Conservation (phyloP, 2,329 filamentous ascomycete genomes). For the Xylariales sp. region DNA sequence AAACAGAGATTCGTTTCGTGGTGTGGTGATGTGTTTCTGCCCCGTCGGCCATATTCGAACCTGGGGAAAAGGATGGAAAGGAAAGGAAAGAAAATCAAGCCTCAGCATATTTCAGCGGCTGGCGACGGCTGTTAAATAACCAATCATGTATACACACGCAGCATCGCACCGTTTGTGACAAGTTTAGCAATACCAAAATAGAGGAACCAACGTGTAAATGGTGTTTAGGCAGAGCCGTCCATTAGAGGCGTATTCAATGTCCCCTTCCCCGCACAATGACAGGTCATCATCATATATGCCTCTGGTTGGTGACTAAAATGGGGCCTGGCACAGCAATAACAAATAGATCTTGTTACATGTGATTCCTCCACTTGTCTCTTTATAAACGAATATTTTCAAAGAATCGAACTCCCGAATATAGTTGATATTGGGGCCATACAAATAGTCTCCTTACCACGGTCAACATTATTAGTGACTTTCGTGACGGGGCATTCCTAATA, state of each 20-base stretch:
- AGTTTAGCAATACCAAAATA: neutral
- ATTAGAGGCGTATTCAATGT: neutral
- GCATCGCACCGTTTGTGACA: neutral
- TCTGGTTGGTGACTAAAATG: neutral
- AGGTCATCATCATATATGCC: neutral
- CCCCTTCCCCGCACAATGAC: neutral
- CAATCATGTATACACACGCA: conserved; percentile 10
- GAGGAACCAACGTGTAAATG: neutral
- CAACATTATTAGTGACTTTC: neutral
- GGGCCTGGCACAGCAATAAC: neutral
- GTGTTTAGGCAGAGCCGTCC: neutral
- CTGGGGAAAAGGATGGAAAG: neutral
- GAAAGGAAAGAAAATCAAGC: neutral
- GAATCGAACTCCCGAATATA: neutral
- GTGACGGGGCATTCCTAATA: neutral
- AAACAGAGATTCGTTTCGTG: neutral
- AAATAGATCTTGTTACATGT: neutral
- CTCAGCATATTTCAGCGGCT: neutral
- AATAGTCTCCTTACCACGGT: neutral
- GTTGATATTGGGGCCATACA: neutral
- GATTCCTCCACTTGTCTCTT: neutral
- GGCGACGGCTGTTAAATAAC: neutral
- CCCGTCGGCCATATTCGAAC: neutral
- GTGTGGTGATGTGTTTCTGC: neutral
- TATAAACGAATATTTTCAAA: neutral